Base-by-base conservation (phyloP, 495 filamentous ascomycete species). In the Parathielavia hyrcaniae region DNA sequence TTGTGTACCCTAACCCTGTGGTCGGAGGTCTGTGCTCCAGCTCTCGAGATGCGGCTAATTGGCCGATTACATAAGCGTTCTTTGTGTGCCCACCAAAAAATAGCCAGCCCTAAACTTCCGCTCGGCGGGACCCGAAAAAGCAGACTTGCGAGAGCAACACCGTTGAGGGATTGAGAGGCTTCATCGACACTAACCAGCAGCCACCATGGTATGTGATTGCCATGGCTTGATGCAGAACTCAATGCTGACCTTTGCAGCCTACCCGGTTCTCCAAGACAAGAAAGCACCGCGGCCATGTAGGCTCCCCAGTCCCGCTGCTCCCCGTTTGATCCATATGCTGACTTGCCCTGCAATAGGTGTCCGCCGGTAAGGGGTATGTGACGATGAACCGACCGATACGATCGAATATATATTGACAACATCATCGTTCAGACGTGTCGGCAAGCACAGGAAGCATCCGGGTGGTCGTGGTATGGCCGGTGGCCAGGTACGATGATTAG, bases 381-480 rank as follows among this genome's bases (percentile, higher is more conserved):
- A 48, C 64, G 34, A 61, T 49, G 44, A 62, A 44, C 43, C 64
- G 59, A 66, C 16, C 66, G 60, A 69, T 47, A 9, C 17, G 26
- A 30, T 16, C 56, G 61, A 64, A 64, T 13, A 30, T 3, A 48
- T 55, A 69, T 65, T 70, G 57, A 70, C 64, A 49, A 44, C 36
- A 44, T 52, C 4, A 40, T 46, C 59, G 19, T 63, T 26, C 59
- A 70, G 68, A 56, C 68, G 68, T 65, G 68, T 70, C 57, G 68
- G 68, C 64, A 70, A 70, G 68, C 68, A 70, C 68, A 69, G 68
- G 46, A 70, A 70, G 68, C 68, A 70, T 49, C 68, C 68, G 26
- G 68, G 68, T 69, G 68, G 68, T 69, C 68, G 68, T 69, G 68
- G 68, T 70, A 70, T 70, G 68, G 68, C 68, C 66, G 68, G 68